Evolutionary conservation across 306 rosid genomes (phyloP).

Genomic region (Alnus rubra): DNA sequence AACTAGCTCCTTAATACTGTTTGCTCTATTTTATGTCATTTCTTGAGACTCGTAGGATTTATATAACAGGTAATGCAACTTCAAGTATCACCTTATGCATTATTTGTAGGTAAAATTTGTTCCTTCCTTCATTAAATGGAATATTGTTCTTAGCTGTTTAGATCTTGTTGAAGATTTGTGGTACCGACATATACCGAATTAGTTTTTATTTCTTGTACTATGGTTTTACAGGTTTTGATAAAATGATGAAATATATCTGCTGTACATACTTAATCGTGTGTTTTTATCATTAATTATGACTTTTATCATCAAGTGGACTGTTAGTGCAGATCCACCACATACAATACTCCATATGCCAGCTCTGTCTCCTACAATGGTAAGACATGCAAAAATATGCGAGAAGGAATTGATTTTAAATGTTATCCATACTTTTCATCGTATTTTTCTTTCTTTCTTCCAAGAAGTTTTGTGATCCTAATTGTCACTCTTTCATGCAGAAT

Average conservation of each 20-base stretch:
- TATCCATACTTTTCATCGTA: slow-evolving; percentile 5
- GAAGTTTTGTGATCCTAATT: slow-evolving; percentile 26
- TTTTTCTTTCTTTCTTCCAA: slow-evolving; percentile 25
- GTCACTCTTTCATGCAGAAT: slow-evolving; percentile 49
- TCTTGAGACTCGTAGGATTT: background rate
- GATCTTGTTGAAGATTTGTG: background rate
- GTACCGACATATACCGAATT: background rate
- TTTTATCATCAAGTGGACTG: slow-evolving; percentile 22
- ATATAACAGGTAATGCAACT: background rate
- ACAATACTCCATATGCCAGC: slow-evolving; percentile 87
- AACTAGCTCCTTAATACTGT: background rate
- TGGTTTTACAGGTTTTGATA: background rate
- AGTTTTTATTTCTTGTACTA: background rate
- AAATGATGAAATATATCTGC: slow-evolving; percentile 20
- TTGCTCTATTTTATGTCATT: background rate
- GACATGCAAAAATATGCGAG: slow-evolving; percentile 12
- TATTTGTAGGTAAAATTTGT: background rate
- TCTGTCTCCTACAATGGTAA: slow-evolving; percentile 97
- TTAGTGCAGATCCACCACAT: slow-evolving; percentile 64
- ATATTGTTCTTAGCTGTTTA: background rate
- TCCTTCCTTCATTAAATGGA: background rate
- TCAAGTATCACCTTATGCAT: background rate
- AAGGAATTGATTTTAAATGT: slow-evolving; percentile 8
- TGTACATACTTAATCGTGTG: slow-evolving; percentile 10
- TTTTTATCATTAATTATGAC: slow-evolving; percentile 25